Evolutionary conservation across 1,139 yeast genomes (phyloP).

Genomic region (Kurtzmaniella quercitrusa): DNA sequence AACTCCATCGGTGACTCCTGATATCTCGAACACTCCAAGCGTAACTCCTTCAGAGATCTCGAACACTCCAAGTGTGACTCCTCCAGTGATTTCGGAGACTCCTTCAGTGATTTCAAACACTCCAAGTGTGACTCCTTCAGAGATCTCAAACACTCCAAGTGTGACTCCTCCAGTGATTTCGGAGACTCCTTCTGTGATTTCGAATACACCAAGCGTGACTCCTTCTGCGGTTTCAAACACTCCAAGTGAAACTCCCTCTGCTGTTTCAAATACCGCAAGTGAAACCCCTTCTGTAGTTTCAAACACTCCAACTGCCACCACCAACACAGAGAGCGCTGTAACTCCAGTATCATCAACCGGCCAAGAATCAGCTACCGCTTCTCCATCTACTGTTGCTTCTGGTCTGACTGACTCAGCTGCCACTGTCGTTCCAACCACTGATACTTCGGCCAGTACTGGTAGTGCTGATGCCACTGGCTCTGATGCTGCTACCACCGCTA

Average conservation of each 20-base stretch:
- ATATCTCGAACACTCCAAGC: background rate
- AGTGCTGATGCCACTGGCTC: background rate
- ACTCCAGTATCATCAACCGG: conserved; percentile 2
- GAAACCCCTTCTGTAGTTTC: background rate
- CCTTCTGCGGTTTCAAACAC: background rate
- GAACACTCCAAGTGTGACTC: too few species aligned
- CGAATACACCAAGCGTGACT: conserved; percentile 5
- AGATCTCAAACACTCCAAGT: background rate
- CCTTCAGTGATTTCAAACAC: background rate
- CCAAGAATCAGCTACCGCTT: background rate
- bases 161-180: too few species aligned
- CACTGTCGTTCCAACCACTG: background rate
- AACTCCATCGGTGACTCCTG: too few species aligned
- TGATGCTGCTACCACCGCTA: background rate
- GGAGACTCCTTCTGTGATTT: background rate
- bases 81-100: too few species aligned
- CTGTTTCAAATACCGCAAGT: conserved; percentile 2
- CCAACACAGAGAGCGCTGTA: conserved; percentile 3
- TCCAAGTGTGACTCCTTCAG: conserved; percentile 2
- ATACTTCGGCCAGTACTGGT: conserved; percentile 2
- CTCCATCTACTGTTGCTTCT: conserved; percentile 3
- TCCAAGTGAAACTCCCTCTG: conserved; percentile 2
- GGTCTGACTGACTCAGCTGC: conserved; percentile 1
- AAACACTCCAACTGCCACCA: conserved; percentile 2
- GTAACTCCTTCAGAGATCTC: too few species aligned